phyloP scores from a whole-genome alignment of 129 eudicot species.

The Flaveria bidentis region DNA sequence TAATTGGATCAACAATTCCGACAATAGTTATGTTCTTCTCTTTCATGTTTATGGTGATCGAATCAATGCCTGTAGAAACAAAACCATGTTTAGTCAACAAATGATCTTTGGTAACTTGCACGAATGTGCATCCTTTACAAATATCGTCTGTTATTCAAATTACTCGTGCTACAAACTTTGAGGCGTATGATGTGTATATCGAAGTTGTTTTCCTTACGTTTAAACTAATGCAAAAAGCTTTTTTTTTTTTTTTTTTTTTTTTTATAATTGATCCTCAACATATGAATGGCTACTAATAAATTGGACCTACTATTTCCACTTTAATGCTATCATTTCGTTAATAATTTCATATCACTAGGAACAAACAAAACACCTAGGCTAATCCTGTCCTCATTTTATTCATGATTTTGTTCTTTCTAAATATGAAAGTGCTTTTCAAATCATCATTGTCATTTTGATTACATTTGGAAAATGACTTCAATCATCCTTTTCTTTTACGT shows the following conservation, averaged over 20 bases:
- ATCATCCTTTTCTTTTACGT: slow-evolving; percentile 14
- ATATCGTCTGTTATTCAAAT: neutral
- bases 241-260: too few species aligned
- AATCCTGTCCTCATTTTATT: slow-evolving; percentile 24
- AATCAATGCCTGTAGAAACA: slow-evolving; percentile 72
- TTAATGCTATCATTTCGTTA: slow-evolving; percentile 29
- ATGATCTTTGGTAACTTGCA: neutral
- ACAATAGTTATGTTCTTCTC: slow-evolving; percentile 70
- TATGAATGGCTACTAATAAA: slow-evolving; percentile 21
- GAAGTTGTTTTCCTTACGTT: neutral
- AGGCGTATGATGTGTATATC: neutral
- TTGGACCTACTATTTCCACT: slow-evolving; percentile 15
- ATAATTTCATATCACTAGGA: slow-evolving; percentile 12
- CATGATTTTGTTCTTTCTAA: slow-evolving; percentile 23
- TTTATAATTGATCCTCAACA: neutral
- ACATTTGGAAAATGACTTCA: slow-evolving; percentile 16
- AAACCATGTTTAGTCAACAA: slow-evolving; percentile 3
- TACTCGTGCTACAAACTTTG: neutral
- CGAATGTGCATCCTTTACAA: neutral
- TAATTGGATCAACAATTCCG: slow-evolving; percentile 82
- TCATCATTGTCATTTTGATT: slow-evolving; percentile 24
- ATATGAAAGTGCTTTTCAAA: slow-evolving; percentile 13
- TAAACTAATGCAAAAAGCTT: neutral
- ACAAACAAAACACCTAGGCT: slow-evolving; percentile 28
- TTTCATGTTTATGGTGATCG: slow-evolving; percentile 80